Evolutionary conservation across 345 rosid species (phyloP).

Genomic region (Gynandropsis gynandra): DNA sequence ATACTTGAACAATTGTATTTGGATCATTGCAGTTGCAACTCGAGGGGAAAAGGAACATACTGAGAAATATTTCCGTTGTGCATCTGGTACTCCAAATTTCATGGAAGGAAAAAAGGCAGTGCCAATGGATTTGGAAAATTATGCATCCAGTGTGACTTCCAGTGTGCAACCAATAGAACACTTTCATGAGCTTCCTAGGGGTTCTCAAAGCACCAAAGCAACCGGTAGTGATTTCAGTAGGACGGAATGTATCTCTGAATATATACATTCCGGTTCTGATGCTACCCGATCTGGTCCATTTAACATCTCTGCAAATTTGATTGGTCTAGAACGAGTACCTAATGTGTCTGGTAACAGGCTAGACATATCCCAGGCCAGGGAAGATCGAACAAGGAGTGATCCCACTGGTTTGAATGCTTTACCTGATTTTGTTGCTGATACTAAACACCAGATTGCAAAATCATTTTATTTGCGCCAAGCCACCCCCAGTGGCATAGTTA

Average conservation of each 20-base stretch:
- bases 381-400: too few relatives aligned
- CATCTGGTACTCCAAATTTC: constrained; percentile 19
- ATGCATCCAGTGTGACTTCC: constrained; percentile 16
- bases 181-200: constrained; percentile 16
- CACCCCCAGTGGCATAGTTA: constrained; percentile 10
- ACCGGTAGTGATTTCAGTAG: constrained; percentile 10
- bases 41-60: constrained; percentile 23
- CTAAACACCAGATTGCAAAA: constrained; percentile 16
- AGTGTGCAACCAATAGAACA: constrained; percentile 14
- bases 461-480: constrained; percentile 12
- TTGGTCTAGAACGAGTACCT: too few relatives aligned
- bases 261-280: constrained; percentile 22
- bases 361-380: too few relatives aligned
- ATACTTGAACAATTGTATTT: constrained; percentile 18
- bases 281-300: constrained; percentile 16
- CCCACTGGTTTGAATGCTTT: too few relatives aligned
- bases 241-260: constrained; percentile 17
- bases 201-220: constrained; percentile 14
- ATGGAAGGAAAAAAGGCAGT: constrained; percentile 20
- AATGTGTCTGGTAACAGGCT: too few relatives aligned
- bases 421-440: too few relatives aligned
- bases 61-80: constrained; percentile 21
- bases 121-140: constrained; percentile 21
- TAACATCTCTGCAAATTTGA: constrained; percentile 7
- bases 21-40: constrained; percentile 31